These are phyloP conservation scores for Leptographium procerum DNA, from an alignment of 2,329 filamentous ascomycete genomes.

Conservation along the genomic window DNA sequence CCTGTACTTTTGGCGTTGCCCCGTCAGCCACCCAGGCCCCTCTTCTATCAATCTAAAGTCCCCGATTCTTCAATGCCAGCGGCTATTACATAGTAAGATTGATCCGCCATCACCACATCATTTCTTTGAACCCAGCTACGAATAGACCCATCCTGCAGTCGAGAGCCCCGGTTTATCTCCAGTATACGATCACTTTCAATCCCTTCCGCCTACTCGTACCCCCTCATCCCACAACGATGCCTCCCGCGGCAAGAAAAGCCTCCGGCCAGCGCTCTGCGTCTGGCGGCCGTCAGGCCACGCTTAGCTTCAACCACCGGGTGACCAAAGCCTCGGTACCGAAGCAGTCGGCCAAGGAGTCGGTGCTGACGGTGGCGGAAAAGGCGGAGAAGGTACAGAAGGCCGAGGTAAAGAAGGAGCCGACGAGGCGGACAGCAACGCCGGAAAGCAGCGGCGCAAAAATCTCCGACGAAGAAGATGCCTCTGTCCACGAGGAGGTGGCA, in stretches of 20 bases:
- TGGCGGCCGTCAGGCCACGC: conserved; percentile 38
- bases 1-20: conserved; percentile 42
- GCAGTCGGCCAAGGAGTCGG: conserved; percentile 31
- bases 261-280: conserved; percentile 16
- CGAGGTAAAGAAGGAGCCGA: not conserved
- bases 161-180: no score
- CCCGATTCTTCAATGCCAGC: not conserved
- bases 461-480: conserved; percentile 14
- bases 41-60: no score
- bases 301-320: conserved; percentile 46
- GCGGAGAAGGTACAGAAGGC: not conserved
- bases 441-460: conserved; percentile 16
- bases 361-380: conserved; percentile 13
- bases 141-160: no score
- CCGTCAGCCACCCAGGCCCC: conserved; percentile 26
- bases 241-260: conserved; percentile 39
- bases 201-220: not conserved
- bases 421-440: conserved; percentile 8
- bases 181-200: no score
- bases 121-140: no score
- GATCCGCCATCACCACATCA: not conserved
- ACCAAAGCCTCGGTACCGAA: conserved; percentile 38
- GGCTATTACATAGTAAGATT: no score
- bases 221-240: conserved; percentile 15
- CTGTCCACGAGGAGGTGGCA: no score